A percentile compares a stretch with the other conserved stretches of the same genome.
These are phyloP conservation scores for Solanum rostratum DNA, from an alignment of 257 asterid genomes.

Conservation along the genomic window DNA sequence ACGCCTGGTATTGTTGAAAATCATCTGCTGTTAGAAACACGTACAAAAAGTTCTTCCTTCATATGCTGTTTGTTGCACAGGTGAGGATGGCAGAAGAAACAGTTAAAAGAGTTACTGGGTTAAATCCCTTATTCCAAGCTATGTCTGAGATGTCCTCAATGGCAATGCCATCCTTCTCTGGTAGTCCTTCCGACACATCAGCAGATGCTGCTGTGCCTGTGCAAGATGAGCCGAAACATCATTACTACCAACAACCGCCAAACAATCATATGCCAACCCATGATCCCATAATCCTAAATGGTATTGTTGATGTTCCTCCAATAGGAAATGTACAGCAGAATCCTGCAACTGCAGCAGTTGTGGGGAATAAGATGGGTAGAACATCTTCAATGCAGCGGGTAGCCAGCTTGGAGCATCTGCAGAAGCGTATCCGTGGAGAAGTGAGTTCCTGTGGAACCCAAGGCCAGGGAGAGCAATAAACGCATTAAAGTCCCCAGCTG, in stretches of 20 bases:
- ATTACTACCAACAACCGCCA: constrained; percentile 33
- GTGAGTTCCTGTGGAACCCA: constrained; percentile 21
- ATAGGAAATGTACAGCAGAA: constrained; percentile 21
- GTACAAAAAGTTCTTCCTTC: not conserved
- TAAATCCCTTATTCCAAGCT: constrained; percentile 70
- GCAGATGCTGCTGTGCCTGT: constrained; percentile 64
- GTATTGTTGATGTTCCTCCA: constrained; percentile 24
- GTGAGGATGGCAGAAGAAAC: constrained; percentile 94
- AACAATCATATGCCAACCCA: constrained; percentile 23
- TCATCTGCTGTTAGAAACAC: not conserved
- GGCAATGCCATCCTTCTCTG: constrained; percentile 41
- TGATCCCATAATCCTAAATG: constrained; percentile 31
- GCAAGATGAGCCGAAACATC: constrained; percentile 44
- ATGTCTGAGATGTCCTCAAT: constrained; percentile 70
- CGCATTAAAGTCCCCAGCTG: not conserved
- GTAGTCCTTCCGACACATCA: constrained; percentile 55
- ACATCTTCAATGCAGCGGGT: constrained; percentile 71
- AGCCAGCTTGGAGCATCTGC: constrained; percentile 90
- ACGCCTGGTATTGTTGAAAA: not conserved
- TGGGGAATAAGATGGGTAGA: constrained; percentile 40
- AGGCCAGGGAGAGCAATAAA: constrained; percentile 17
- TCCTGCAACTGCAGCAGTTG: constrained; percentile 15
- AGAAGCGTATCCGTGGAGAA: constrained; percentile 73
- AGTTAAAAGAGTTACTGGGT: constrained; percentile 79
- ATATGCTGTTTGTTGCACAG: constrained; percentile 21